phyloP scores from a whole-genome alignment of 2,329 filamentous ascomycete genomes.

The Penicillium thymicola region DNA sequence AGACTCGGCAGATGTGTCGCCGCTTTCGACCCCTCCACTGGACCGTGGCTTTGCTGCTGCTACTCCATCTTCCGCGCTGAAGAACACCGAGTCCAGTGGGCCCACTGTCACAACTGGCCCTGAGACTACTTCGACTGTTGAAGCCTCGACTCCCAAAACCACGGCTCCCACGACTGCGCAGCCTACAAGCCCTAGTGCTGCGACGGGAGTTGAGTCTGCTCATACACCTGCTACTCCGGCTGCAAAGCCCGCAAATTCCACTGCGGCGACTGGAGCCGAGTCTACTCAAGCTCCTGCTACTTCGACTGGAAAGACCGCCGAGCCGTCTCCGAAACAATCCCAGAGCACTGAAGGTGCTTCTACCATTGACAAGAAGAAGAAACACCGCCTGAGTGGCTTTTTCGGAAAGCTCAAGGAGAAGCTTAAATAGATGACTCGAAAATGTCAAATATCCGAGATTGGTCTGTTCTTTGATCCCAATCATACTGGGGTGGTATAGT shows the following conservation, averaged over 20 bases:
- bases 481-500: background rate
- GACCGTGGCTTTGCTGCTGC: conserved; percentile 13
- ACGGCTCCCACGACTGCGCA: conserved; percentile 1
- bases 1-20: conserved; percentile 29
- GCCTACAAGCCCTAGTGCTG: conserved; percentile 22
- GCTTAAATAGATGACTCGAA: conserved; percentile 37
- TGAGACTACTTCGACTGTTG: conserved; percentile 15
- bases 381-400: conserved; percentile 61
- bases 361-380: conserved; percentile 50
- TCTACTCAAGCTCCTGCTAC: conserved; percentile 18
- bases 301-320: conserved; percentile 20
- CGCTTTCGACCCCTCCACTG: conserved; percentile 25
- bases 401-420: conserved; percentile 57
- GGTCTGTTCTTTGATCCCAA: background rate
- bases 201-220: conserved; percentile 24
- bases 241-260: conserved; percentile 15
- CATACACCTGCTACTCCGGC: conserved; percentile 22
- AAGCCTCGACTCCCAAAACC: conserved; percentile 16
- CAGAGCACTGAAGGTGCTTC: conserved; percentile 16
- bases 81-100: conserved; percentile 2
- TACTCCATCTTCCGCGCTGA: conserved; percentile 11
- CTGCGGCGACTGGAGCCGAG: conserved; percentile 25
- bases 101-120: conserved; percentile 18
- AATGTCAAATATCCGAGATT: background rate
- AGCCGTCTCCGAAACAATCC: conserved; percentile 12